Conservation (phyloP, 257 asterid genomes). For the Fraxinus cuspidata region DNA sequence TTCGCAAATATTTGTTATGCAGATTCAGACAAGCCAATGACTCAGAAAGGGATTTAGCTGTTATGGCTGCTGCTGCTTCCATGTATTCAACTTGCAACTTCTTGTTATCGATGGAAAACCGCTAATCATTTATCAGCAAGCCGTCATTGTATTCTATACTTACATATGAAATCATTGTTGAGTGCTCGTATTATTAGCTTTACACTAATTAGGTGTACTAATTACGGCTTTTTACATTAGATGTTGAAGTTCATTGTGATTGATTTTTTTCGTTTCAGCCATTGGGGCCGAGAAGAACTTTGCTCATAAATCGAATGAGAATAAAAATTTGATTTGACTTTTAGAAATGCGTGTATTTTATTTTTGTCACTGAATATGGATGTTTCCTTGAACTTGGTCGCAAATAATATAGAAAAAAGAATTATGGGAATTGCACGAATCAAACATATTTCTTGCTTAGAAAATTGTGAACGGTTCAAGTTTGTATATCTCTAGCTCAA, state of each 20-base stretch:
- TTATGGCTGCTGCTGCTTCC: conserved; percentile 31
- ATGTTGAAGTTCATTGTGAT: background rate
- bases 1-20: background rate
- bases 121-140: background rate
- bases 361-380: no score
- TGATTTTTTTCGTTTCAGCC: background rate
- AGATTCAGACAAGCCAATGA: conserved; percentile 8
- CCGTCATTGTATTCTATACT: background rate
- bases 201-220: background rate
- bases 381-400: no score
- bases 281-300: background rate
- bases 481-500: no score
- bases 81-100: conserved; percentile 29
- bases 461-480: no score
- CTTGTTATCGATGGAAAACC: conserved; percentile 20
- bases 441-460: no score
- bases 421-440: no score
- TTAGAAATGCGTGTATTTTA: no score
- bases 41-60: conserved; percentile 21
- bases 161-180: background rate
- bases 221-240: background rate
- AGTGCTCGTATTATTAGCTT: background rate
- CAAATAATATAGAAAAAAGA: no score
- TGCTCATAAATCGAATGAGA: background rate
- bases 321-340: background rate